Percentiles rank a stretch among this genome's conserved stretches.
Conservation (phyloP, 768 basidiomycete genomes). For the Mycena haematopus region DNA sequence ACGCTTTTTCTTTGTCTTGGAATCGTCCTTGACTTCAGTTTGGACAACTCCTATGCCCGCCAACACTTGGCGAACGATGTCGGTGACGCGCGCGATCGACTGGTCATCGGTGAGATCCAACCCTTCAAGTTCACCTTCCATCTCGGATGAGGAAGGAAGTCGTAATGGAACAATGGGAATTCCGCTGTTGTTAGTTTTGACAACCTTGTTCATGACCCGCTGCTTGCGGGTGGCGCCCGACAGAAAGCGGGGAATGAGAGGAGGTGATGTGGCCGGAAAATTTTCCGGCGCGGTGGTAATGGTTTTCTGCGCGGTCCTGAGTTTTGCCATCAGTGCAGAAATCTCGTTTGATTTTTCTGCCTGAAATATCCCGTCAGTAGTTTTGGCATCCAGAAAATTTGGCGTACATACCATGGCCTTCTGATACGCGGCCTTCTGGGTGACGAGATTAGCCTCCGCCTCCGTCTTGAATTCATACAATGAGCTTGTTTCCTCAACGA, state of each 20-base stretch:
- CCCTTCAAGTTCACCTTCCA: too few relatives aligned
- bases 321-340: not conserved
- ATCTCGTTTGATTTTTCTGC: not conserved
- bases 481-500: too few relatives aligned
- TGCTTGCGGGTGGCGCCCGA: not conserved
- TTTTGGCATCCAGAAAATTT: too few relatives aligned
- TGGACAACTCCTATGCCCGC: not conserved
- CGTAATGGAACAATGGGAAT: too few relatives aligned
- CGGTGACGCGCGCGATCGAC: not conserved
- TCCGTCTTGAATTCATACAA: too few relatives aligned
- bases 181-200: too few relatives aligned
- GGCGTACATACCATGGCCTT: too few relatives aligned
- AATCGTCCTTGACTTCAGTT: not conserved
- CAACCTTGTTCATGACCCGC: too few relatives aligned
- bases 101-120: not conserved
- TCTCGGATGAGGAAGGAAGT: too few relatives aligned
- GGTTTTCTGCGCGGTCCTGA: not conserved
- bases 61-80: not conserved
- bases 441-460: too few relatives aligned
- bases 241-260: not conserved
- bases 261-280: not conserved
- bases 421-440: too few relatives aligned
- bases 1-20: not conserved
- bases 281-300: too few relatives aligned
- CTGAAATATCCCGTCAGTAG: not conserved